phyloP scores from a whole-genome alignment of 2,329 filamentous ascomycete genomes.

The Paraphaeosphaeria sporulosa region DNA sequence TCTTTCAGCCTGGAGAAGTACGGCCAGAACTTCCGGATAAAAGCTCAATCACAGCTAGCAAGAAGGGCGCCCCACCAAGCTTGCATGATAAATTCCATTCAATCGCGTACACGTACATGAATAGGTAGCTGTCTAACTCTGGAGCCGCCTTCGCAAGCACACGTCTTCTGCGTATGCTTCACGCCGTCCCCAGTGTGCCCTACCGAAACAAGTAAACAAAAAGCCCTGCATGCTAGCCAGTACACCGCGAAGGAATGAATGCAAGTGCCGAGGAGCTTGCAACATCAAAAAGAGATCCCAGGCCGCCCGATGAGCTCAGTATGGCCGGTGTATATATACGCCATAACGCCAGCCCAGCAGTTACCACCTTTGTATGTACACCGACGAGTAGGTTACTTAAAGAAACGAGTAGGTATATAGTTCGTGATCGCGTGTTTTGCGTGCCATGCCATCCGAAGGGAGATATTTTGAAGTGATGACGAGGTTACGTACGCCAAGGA shows the following conservation, averaged over 20 bases:
- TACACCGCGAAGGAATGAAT: slow-evolving; percentile 11
- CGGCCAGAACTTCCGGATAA: too few species aligned
- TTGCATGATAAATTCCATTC: slow-evolving; percentile 5
- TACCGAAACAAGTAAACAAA: neutral
- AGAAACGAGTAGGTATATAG: slow-evolving; percentile 12
- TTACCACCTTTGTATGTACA: slow-evolving; percentile 19
- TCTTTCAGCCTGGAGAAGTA: too few species aligned
- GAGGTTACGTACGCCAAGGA: slow-evolving; percentile 38
- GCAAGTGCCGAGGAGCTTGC: slow-evolving; percentile 7
- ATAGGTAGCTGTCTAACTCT: neutral
- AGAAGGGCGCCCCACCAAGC: neutral
- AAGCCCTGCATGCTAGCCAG: neutral
- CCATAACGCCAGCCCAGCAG: slow-evolving; percentile 14
- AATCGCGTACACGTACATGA: slow-evolving; percentile 9
- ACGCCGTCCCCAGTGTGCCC: neutral
- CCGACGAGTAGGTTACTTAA: slow-evolving; percentile 17
- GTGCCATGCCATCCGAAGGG: slow-evolving; percentile 8
- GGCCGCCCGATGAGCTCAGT: slow-evolving; percentile 2
- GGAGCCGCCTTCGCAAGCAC: neutral
- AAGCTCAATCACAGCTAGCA: too few species aligned
- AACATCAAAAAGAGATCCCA: neutral
- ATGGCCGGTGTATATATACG: slow-evolving; percentile 15
- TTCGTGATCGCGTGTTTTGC: slow-evolving; percentile 14
- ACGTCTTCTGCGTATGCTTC: neutral
- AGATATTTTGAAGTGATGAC: slow-evolving; percentile 12